Percentiles rank a stretch among this genome's conserved stretches.
Evolutionary conservation across 345 rosid genomes (phyloP).

Genomic region (Citrus medica): DNA sequence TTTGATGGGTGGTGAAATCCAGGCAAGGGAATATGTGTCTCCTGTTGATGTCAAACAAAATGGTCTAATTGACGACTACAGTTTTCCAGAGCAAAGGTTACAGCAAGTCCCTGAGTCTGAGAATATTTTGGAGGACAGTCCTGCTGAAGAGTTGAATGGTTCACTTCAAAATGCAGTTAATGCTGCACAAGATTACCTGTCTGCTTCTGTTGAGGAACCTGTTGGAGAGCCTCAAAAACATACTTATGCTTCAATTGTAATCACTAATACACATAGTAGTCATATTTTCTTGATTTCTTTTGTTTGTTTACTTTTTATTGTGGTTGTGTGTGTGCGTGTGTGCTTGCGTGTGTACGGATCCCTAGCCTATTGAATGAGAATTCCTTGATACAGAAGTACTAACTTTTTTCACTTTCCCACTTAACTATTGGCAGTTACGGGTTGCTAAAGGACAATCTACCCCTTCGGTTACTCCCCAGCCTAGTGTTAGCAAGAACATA

Average conservation of each 20-base stretch:
- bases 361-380: not conserved
- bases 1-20: conserved; percentile 48
- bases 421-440: conserved; percentile 35
- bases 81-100: conserved; percentile 37
- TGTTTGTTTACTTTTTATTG: not conserved
- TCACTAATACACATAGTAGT: conserved; percentile 16
- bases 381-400: not conserved
- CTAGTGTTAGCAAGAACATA: conserved; percentile 32
- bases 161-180: conserved; percentile 23
- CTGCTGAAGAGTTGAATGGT: conserved; percentile 35
- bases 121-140: conserved; percentile 28
- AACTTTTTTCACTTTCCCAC: conserved; percentile 1
- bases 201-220: conserved; percentile 45
- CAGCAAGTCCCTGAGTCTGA: conserved; percentile 38
- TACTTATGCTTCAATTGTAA: conserved; percentile 76
- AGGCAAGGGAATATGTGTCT: conserved; percentile 35
- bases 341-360: not conserved
- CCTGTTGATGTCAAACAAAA: conserved; percentile 41
- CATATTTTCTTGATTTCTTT: not conserved
- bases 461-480: conserved; percentile 31
- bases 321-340: not conserved
- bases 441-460: conserved; percentile 54
- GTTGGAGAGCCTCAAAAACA: conserved; percentile 53
- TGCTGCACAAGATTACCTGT: conserved; percentile 34
- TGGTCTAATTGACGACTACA: conserved; percentile 41